phyloP scores from a whole-genome alignment of 371 early-diverging fungal species.

The Mortierella sp. region DNA sequence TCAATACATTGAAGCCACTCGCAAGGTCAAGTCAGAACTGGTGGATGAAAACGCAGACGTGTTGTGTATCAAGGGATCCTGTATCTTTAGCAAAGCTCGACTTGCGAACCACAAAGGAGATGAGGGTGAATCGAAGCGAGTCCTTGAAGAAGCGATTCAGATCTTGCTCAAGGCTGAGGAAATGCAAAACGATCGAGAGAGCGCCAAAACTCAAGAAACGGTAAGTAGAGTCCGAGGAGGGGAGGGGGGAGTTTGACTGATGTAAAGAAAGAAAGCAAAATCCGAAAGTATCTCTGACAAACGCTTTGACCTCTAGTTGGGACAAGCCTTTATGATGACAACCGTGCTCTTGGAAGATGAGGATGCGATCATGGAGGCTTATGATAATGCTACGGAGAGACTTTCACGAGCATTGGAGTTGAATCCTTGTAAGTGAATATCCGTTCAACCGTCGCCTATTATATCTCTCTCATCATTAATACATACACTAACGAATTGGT shows the following conservation, averaged over 20 bases:
- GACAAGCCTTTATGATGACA: constrained; percentile 54
- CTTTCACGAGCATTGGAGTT: constrained; percentile 40
- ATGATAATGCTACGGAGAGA: constrained; percentile 47
- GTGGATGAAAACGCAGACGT: constrained; percentile 35
- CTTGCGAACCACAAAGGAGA: constrained; percentile 25
- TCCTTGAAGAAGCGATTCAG: constrained; percentile 40
- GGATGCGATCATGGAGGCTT: constrained; percentile 45
- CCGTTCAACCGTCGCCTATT: neutral
- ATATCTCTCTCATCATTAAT: neutral
- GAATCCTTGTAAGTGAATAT: constrained; percentile 41
- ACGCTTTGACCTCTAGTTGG: constrained; percentile 27
- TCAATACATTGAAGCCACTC: constrained; percentile 31
- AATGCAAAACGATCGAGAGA: constrained; percentile 28
- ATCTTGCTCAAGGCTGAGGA: constrained; percentile 36
- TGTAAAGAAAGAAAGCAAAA: no score
- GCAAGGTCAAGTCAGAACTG: constrained; percentile 13
- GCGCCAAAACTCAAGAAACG: constrained; percentile 39
- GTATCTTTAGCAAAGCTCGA: constrained; percentile 38
- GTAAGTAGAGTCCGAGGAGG: constrained; percentile 17
- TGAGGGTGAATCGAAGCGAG: constrained; percentile 14
- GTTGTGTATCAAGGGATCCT: constrained; percentile 35
- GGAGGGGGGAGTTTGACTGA: no score
- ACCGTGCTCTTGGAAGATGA: constrained; percentile 49
- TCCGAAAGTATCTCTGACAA: no score
- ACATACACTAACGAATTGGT: neutral